A percentile compares a stretch with the other conserved stretches of the same genome.
These are phyloP conservation scores for Aspergillaceae sp. DNA, from an alignment of 2,329 filamentous ascomycete species.

Conservation along the genomic window DNA sequence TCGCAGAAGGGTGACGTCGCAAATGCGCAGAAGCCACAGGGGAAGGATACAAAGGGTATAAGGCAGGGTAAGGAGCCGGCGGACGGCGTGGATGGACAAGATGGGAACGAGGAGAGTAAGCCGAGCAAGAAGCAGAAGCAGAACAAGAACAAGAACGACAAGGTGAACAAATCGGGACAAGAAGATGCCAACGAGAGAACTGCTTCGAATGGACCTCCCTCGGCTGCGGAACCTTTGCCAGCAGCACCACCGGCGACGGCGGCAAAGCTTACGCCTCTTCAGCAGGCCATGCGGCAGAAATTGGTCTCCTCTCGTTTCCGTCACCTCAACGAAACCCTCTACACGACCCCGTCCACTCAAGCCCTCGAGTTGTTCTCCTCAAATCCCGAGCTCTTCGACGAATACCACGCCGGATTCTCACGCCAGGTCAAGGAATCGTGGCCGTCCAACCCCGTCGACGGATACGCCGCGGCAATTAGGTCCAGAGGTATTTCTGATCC, in stretches of 20 bases:
- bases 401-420: constrained; percentile 95
- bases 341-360: constrained; percentile 78
- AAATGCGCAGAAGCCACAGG: constrained; percentile 17
- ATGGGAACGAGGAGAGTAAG: constrained; percentile 18
- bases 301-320: constrained; percentile 92
- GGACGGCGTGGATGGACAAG: constrained; percentile 3
- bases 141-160: constrained; percentile 15
- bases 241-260: constrained; percentile 37
- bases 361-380: constrained; percentile 75
- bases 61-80: constrained; percentile 11
- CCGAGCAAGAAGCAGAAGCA: constrained; percentile 25
- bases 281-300: constrained; percentile 90
- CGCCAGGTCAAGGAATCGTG: constrained; percentile 83
- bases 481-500: constrained; percentile 49
- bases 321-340: constrained; percentile 92
- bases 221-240: constrained; percentile 13
- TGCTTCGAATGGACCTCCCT: constrained; percentile 6
- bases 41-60: constrained; percentile 21
- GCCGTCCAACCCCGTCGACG: constrained; percentile 93
- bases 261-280: constrained; percentile 75
- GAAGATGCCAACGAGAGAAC: constrained; percentile 7
- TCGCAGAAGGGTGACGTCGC: constrained; percentile 9
- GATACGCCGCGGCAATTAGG: constrained; percentile 66
- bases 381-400: constrained; percentile 85
- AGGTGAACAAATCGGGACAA: constrained; percentile 19